Evolutionary conservation across 2,329 filamentous ascomycete genomes (phyloP).

Genomic region (Sporothrix brunneoviolacea): DNA sequence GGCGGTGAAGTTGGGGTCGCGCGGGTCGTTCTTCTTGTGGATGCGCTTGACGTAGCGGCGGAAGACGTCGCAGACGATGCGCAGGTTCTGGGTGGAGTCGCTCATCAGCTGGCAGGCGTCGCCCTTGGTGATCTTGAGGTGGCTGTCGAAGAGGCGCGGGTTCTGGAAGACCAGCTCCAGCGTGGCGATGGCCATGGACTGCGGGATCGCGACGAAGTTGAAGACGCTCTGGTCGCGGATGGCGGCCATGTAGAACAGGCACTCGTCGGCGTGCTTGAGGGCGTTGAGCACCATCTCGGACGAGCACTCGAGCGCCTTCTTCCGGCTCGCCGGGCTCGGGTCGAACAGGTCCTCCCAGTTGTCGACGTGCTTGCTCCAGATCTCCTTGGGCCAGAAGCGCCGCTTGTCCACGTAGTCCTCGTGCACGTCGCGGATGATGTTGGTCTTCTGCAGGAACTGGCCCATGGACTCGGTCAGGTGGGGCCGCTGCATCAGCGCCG

Average conservation of each 20-base stretch:
- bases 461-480: conserved; percentile 92
- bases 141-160: conserved; percentile 72
- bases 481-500: conserved; percentile 69
- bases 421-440: conserved; percentile 92
- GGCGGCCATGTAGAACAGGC: conserved; percentile 94
- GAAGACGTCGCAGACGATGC: conserved; percentile 75
- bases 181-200: conserved; percentile 95
- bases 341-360: conserved; percentile 87
- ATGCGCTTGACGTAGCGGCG: conserved; percentile 71
- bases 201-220: conserved; percentile 97
- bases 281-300: conserved; percentile 94
- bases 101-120: conserved; percentile 88
- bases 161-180: conserved; percentile 90
- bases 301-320: conserved; percentile 73
- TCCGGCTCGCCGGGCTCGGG: conserved; percentile 56
- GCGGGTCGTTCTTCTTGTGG: conserved; percentile 87
- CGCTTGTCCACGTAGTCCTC: conserved; percentile 85
- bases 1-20: conserved; percentile 84
- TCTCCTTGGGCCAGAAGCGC: conserved; percentile 90
- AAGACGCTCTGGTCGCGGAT: conserved; percentile 95
- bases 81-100: conserved; percentile 85
- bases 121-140: conserved; percentile 96
- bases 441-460: conserved; percentile 94
- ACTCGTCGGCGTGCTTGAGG: conserved; percentile 80
- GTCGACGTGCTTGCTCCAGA: conserved; percentile 93